phyloP scores from a whole-genome alignment of 441 rosid genomes.

The Pelargonium fulgidum region DNA sequence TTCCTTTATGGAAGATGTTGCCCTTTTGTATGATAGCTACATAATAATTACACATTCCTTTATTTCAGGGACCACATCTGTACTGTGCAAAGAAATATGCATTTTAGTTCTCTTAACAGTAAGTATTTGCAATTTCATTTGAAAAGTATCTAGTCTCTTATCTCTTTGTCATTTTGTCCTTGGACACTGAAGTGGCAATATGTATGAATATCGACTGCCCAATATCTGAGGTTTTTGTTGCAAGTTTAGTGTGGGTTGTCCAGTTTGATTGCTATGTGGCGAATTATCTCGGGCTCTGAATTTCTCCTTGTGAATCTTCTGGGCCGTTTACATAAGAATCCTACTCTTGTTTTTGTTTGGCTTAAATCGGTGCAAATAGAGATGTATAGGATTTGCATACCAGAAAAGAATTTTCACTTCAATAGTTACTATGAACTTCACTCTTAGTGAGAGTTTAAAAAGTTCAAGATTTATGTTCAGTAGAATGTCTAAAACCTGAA shows the following conservation, averaged over 20 bases:
- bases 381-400: neutral
- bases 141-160: neutral
- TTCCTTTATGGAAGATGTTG: slow-evolving; percentile 12
- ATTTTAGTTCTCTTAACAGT: slow-evolving; percentile 75
- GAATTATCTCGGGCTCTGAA: neutral
- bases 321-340: neutral
- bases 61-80: slow-evolving; percentile 79
- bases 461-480: neutral
- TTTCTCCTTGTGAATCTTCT: neutral
- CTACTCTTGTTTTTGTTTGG: neutral
- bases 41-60: neutral
- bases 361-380: neutral
- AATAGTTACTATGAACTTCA: neutral
- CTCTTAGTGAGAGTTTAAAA: no score
- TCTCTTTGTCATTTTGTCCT: neutral
- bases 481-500: neutral
- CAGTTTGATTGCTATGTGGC: neutral
- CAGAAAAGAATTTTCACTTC: neutral
- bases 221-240: no score
- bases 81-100: slow-evolving; percentile 74
- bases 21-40: slow-evolving; percentile 19
- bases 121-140: slow-evolving; percentile 31
- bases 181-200: no score
- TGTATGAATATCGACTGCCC: no score
- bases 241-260: neutral